A percentile compares a stretch with the other conserved stretches of the same genome.
These are phyloP conservation scores for Exophiala calicioides DNA, from an alignment of 2,329 filamentous ascomycete species.

Conservation along the genomic window DNA sequence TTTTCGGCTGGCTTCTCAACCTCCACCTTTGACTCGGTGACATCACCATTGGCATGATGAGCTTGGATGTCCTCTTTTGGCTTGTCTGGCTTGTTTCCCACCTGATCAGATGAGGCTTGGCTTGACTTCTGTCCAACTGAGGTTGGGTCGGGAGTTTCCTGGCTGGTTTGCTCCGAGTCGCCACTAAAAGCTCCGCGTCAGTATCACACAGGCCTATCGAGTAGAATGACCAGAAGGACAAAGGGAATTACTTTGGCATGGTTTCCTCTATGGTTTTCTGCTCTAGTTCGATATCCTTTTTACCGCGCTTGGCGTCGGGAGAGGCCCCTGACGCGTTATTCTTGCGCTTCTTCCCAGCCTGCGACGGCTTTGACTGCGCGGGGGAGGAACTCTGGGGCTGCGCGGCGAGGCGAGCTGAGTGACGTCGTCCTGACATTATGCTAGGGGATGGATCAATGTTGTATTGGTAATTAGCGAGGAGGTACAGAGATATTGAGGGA, in stretches of 20 bases:
- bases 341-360: constrained; percentile 44
- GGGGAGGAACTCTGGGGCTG: constrained; percentile 35
- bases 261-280: constrained; percentile 36
- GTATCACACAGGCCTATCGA: neutral
- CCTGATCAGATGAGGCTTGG: constrained; percentile 2
- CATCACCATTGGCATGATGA: constrained; percentile 5
- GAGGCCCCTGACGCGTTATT: constrained; percentile 27
- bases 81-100: constrained; percentile 12
- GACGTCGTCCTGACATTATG: constrained; percentile 26
- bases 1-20: constrained; percentile 29
- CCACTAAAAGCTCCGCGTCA: constrained; percentile 15
- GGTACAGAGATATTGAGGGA: constrained; percentile 2
- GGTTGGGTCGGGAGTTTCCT: constrained; percentile 14
- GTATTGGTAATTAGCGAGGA: neutral
- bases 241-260: constrained; percentile 25
- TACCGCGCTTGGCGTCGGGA: constrained; percentile 41
- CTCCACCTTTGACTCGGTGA: constrained; percentile 30
- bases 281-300: constrained; percentile 33
- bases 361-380: constrained; percentile 24
- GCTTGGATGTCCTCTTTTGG: constrained; percentile 27
- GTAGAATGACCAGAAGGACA: neutral
- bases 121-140: constrained; percentile 1
- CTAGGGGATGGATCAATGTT: neutral
- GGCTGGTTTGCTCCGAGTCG: constrained; percentile 8
- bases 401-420: constrained; percentile 45